Percentiles rank a stretch among this genome's conserved stretches.
These are phyloP conservation scores for Fusarium proliferatum DNA, from an alignment of 2,329 filamentous ascomycete genomes.

Conservation along the genomic window DNA sequence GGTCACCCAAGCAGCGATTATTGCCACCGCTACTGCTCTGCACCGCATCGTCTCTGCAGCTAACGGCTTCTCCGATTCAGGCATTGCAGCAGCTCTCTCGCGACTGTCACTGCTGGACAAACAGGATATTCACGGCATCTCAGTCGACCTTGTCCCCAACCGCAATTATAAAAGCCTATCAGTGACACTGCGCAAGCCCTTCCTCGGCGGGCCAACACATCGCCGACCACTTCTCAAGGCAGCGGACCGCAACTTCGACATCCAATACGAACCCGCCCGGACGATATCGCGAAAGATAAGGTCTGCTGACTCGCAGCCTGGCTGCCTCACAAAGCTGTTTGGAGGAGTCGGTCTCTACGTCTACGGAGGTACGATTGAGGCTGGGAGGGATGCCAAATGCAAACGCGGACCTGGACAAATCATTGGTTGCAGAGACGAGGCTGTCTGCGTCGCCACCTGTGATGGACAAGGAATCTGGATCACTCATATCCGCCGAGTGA, in stretches of 20 bases:
- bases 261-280: conserved; percentile 2
- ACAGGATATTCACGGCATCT: not conserved
- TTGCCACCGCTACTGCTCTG: conserved; percentile 15
- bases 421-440: not conserved
- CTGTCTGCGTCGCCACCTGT: conserved; percentile 21
- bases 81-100: not conserved
- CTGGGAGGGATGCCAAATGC: not conserved
- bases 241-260: conserved; percentile 14
- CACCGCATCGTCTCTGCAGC: conserved; percentile 3
- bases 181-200: conserved; percentile 11
- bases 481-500: conserved; percentile 22
- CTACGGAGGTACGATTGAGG: conserved; percentile 20
- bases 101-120: not conserved
- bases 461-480: conserved; percentile 28
- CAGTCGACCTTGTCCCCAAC: not conserved
- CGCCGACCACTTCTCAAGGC: conserved; percentile 21
- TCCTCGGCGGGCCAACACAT: conserved; percentile 5
- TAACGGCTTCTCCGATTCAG: not conserved
- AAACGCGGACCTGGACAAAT: not conserved
- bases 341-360: conserved; percentile 20
- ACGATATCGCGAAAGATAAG: conserved; percentile 29
- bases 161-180: not conserved
- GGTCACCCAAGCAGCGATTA: conserved; percentile 19
- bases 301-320: conserved; percentile 30
- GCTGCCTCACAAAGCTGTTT: conserved; percentile 17